Conservation (phyloP, 2,329 filamentous ascomycete genomes). For the Biscogniauxia mediterranea region DNA sequence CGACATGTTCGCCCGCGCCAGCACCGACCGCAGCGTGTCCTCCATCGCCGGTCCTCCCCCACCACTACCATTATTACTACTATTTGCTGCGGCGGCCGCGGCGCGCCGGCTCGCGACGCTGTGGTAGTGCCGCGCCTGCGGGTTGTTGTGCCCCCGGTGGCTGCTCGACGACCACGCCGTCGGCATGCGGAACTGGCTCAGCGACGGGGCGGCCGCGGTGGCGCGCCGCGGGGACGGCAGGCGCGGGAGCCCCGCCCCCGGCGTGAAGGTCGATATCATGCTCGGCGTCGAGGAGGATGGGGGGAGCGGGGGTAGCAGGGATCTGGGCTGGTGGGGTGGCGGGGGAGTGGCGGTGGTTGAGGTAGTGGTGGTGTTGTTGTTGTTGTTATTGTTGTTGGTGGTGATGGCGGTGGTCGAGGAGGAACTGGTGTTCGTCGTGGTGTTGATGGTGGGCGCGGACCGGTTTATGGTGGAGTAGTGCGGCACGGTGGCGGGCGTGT, state of each 20-base stretch:
- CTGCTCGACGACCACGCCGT: constrained; percentile 53
- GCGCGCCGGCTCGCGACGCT: constrained; percentile 63
- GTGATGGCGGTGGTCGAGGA: constrained; percentile 8
- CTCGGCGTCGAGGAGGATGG: constrained; percentile 26
- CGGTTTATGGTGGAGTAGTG: constrained; percentile 9
- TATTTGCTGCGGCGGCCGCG: constrained; percentile 34
- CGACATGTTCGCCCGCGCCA: constrained; percentile 23
- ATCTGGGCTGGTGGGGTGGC: constrained; percentile 16
- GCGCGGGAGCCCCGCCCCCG: constrained; percentile 49
- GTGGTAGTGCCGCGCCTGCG: constrained; percentile 59
- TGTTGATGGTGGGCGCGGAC: constrained; percentile 13
- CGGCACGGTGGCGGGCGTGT: constrained; percentile 40
- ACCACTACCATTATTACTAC: too few species aligned
- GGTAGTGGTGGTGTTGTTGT: too few species aligned
- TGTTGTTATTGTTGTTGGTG: too few species aligned
- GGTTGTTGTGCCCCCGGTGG: constrained; percentile 40
- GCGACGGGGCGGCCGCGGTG: constrained; percentile 24
- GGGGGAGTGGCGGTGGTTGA: constrained; percentile 14
- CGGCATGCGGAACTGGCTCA: constrained; percentile 55
- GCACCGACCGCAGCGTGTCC: constrained; percentile 25
- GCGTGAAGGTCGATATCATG: constrained; percentile 27
- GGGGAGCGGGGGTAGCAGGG: constrained; percentile 16
- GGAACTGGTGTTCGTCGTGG: constrained; percentile 5
- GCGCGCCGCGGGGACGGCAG: constrained; percentile 39
- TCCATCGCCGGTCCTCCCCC: constrained; percentile 20